Evolutionary conservation across 805 yeast species (phyloP), one percentile per base, ranked within the genome.

Genomic region (Zygotorulaspora florentina): DNA sequence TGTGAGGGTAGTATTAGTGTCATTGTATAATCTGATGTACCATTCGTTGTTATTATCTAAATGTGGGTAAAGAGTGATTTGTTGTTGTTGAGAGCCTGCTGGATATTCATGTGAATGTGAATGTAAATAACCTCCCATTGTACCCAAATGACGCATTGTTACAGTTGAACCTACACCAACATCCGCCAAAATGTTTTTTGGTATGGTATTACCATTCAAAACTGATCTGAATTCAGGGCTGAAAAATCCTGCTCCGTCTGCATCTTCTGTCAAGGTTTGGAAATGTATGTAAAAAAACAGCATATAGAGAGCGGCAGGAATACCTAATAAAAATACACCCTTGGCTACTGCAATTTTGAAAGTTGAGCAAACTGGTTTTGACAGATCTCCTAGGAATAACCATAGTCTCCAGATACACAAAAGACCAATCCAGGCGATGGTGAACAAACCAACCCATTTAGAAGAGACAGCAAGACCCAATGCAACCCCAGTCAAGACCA

Each of bases 381-480:
- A 60, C 58, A 86, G 71, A 68, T 86, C 93, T 61, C 93, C 93
- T 56, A 84, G 62, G 47, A 79, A 62, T 53, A 84, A 75, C 90
- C 90, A 84, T 52, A 86, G 57, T 57, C 81, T 84, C 62, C 75
- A 70, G 13, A 76, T 62, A 58, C 85, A 83, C 47, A 76, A 63
- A 2, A 74, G 42, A 42, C 93, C 95, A 48, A 81, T 75, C 91
- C 91, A 86, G 3, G 84, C 84, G 46, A 86, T 62, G 15, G 95
- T 86, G 68, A 85, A 85, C 33, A 85, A 67, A 51, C 95, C 95
- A 38, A 85, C 93, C 93, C 93, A 85, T 66, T 86, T 86, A 27
- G 90, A 79, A 18, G 85, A 77, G 16, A 81, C 67, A 3, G 93
- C 85, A 47, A 85, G 70, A 43, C 93, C 95, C 47, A 85, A 67